These are phyloP conservation scores for Aspergillus fumigatiaffinis DNA, from an alignment of 2,329 filamentous ascomycete species.

Conservation along the genomic window DNA sequence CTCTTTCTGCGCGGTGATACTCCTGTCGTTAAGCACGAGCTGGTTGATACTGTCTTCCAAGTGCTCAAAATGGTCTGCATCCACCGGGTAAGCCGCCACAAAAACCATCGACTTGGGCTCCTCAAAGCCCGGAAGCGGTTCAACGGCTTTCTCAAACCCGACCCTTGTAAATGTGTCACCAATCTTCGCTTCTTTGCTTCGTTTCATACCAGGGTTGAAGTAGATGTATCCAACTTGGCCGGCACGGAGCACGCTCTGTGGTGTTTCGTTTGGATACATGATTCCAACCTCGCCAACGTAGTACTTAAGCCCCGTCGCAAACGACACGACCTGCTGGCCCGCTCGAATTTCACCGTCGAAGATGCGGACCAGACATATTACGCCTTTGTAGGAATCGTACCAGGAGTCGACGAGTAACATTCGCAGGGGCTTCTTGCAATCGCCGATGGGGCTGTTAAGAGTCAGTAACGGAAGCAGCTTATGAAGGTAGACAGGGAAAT, in stretches of 20 bases:
- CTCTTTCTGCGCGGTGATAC: slow-evolving; percentile 90
- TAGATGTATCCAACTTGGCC: slow-evolving; percentile 95
- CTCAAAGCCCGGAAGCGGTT: slow-evolving; percentile 86
- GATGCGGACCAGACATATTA: slow-evolving; percentile 82
- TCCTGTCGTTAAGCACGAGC: slow-evolving; percentile 89
- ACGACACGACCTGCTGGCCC: slow-evolving; percentile 81
- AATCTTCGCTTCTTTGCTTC: slow-evolving; percentile 89
- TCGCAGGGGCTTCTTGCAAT: slow-evolving; percentile 67
- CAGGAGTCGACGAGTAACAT: slow-evolving; percentile 93
- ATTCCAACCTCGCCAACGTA: slow-evolving; percentile 95
- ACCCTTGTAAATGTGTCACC: slow-evolving; percentile 90
- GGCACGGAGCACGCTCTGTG: slow-evolving; percentile 74
- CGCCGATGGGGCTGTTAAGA: slow-evolving; percentile 59
- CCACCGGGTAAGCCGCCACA: slow-evolving; percentile 90
- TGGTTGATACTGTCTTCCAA: slow-evolving; percentile 93
- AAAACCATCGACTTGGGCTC: slow-evolving; percentile 99
- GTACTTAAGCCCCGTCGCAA: slow-evolving; percentile 85
- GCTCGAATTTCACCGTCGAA: slow-evolving; percentile 83
- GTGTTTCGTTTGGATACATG: slow-evolving; percentile 83
- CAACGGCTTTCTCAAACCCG: slow-evolving; percentile 69
- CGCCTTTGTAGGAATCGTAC: slow-evolving; percentile 95
- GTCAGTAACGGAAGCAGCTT: slow-evolving; percentile 15
- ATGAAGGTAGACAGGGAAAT: background rate
- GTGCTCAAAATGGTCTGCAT: slow-evolving; percentile 80
- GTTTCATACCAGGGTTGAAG: slow-evolving; percentile 99